Evolutionary conservation across 2,329 filamentous ascomycete genomes (phyloP).

Genomic region (Trichoderma guizhouense): DNA sequence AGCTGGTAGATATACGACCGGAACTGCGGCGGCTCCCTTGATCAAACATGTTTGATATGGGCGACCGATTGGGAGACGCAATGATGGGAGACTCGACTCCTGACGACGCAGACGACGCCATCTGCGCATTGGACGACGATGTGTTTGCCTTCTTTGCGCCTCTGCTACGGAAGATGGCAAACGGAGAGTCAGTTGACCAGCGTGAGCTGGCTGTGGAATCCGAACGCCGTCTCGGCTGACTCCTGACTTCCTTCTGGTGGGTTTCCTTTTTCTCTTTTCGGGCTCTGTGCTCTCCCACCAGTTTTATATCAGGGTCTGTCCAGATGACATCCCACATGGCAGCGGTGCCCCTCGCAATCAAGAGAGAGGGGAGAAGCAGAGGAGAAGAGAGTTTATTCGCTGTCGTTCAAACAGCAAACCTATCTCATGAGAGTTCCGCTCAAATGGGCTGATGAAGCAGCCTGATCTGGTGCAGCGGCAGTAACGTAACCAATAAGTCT

Average conservation of each 20-base stretch:
- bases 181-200: conserved; percentile 39
- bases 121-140: conserved; percentile 21
- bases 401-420: not conserved
- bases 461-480: conserved; percentile 14
- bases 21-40: conserved; percentile 26
- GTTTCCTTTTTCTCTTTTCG: conserved; percentile 41
- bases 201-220: conserved; percentile 44
- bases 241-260: conserved; percentile 20
- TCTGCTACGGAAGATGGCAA: conserved; percentile 44
- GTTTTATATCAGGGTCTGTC: conserved; percentile 53
- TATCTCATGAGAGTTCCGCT: not conserved
- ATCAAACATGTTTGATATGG: conserved; percentile 27
- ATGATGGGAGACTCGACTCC: conserved; percentile 27
- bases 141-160: conserved; percentile 27
- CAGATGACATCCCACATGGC: conserved; percentile 59
- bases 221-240: conserved; percentile 32
- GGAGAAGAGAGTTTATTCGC: not conserved
- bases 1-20: conserved; percentile 15
- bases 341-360: conserved; percentile 8
- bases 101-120: conserved; percentile 24
- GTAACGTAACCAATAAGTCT: conserved; percentile 14
- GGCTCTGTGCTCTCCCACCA: conserved; percentile 50
- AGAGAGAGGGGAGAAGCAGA: not conserved
- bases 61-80: conserved; percentile 27
- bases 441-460: not conserved